phyloP scores from a whole-genome alignment of 2,329 filamentous ascomycete species.

The Xylaria sp. region DNA sequence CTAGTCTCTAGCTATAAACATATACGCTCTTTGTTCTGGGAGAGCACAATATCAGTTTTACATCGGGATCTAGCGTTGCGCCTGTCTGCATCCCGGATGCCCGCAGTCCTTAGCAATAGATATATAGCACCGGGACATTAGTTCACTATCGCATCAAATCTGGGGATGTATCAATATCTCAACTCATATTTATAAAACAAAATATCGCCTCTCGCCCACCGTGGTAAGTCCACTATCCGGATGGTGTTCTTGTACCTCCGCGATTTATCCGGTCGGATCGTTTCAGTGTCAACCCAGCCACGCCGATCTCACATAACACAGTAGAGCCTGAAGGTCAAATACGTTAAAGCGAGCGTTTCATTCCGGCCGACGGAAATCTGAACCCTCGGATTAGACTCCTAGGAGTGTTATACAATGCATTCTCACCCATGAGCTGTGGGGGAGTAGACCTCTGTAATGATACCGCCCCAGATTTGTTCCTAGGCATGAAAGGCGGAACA shows the following conservation, averaged over 20 bases:
- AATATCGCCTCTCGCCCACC: neutral
- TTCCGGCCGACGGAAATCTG: neutral
- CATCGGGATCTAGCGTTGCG: neutral
- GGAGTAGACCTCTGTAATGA: neutral
- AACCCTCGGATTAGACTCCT: slow-evolving; percentile 2
- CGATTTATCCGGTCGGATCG: slow-evolving; percentile 18
- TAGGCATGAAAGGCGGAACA: slow-evolving; percentile 1
- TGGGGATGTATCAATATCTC: neutral
- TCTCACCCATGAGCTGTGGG: neutral
- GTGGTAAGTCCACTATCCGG: neutral
- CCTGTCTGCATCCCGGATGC: neutral
- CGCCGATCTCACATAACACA: slow-evolving; percentile 19
- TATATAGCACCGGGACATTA: neutral
- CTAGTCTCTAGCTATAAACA: too few species aligned
- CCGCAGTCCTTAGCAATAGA: neutral
- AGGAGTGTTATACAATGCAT: slow-evolving; percentile 7
- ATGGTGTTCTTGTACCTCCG: neutral
- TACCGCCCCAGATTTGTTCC: neutral
- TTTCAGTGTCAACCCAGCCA: slow-evolving; percentile 10
- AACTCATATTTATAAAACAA: neutral
- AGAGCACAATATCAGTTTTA: too few species aligned
- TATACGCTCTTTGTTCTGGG: too few species aligned
- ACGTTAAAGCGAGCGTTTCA: slow-evolving; percentile 4
- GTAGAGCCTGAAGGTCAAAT: slow-evolving; percentile 1
- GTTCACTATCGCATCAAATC: neutral